phyloP scores from a whole-genome alignment of 805 yeast genomes.

The Kuraishia molischiana region DNA sequence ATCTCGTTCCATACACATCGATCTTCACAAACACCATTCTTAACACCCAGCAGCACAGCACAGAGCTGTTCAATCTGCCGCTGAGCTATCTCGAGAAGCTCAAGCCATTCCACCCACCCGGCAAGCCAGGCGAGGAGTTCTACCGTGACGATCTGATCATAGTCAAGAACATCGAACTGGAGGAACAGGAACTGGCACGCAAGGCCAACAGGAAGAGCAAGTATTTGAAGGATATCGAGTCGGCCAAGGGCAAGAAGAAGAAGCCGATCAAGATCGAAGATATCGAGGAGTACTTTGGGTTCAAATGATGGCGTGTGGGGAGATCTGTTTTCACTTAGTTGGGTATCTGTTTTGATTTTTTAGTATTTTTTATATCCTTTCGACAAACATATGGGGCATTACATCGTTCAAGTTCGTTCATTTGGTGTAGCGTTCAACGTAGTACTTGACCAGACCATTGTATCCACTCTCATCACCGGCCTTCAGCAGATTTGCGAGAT shows the following conservation, averaged over 20 bases:
- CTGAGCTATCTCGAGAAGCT: constrained; percentile 14
- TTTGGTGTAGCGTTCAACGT: constrained; percentile 15
- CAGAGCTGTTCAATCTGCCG: constrained; percentile 22
- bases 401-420: background rate
- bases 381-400: too few relatives aligned
- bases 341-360: background rate
- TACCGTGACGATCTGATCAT: constrained; percentile 22
- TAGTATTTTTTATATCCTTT: background rate
- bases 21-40: constrained; percentile 20
- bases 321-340: background rate
- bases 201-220: constrained; percentile 8
- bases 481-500: constrained; percentile 51
- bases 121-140: constrained; percentile 19
- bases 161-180: constrained; percentile 19
- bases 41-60: constrained; percentile 22
- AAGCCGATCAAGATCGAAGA: constrained; percentile 15
- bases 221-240: constrained; percentile 11
- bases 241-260: constrained; percentile 8
- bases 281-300: constrained; percentile 21
- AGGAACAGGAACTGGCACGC: constrained; percentile 12
- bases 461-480: constrained; percentile 35
- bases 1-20: constrained; percentile 17
- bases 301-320: constrained; percentile 9
- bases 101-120: constrained; percentile 11
- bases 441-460: constrained; percentile 29